phyloP scores from a whole-genome alignment of 164 flowering plant species.

The Annona cherimola region DNA sequence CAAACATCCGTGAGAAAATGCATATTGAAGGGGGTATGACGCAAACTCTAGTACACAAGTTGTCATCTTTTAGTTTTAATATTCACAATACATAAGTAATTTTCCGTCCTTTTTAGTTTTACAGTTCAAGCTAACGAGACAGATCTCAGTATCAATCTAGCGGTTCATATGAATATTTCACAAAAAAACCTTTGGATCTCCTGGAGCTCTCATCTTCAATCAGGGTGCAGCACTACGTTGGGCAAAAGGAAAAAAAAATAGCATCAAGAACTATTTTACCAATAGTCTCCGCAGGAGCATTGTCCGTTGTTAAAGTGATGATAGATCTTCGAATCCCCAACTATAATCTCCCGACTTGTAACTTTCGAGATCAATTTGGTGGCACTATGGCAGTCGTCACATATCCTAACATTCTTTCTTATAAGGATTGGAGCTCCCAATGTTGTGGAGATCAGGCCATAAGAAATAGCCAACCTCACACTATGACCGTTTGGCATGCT shows the following conservation, averaged over 20 bases:
- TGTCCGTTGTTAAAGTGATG: conserved; percentile 57
- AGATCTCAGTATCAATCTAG: background rate
- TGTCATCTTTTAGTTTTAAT: too few species aligned
- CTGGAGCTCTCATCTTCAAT: too few species aligned
- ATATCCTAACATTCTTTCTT: conserved; percentile 54
- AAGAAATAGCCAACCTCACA: conserved; percentile 56
- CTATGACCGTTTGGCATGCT: conserved; percentile 41
- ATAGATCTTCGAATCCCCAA: conserved; percentile 52
- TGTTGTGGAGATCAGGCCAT: conserved; percentile 47
- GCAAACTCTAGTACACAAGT: too few species aligned
- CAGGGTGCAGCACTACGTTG: too few species aligned
- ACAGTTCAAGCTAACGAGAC: background rate
- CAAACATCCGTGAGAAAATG: too few species aligned
- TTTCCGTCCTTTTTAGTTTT: background rate
- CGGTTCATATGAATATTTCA: background rate
- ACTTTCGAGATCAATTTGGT: conserved; percentile 42
- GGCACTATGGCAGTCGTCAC: conserved; percentile 50
- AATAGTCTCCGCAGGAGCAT: conserved; percentile 67
- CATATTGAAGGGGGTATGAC: too few species aligned
- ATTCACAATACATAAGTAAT: too few species aligned
- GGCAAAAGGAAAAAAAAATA: too few species aligned
- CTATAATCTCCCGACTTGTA: conserved; percentile 46
- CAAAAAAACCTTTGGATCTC: too few species aligned
- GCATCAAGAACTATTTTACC: conserved; percentile 28
- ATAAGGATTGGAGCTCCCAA: conserved; percentile 43